Evolutionary conservation across 805 yeast genomes (phyloP).

Genomic region (Yamadazyma ubonensis): DNA sequence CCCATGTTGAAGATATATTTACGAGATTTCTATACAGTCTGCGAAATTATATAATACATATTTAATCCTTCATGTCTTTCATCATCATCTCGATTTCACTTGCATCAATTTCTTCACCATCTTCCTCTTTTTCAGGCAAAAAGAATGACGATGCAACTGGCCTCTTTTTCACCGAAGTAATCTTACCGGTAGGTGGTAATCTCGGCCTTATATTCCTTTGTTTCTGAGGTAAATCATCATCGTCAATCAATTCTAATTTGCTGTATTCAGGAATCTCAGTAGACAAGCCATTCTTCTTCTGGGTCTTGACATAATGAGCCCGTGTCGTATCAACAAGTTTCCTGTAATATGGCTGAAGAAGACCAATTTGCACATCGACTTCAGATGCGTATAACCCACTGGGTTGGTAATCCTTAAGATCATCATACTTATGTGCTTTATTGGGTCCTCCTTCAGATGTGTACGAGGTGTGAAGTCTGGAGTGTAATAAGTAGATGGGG

Average conservation of each 20-base stretch:
- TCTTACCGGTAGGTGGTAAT: slow-evolving; percentile 89
- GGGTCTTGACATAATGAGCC: slow-evolving; percentile 40
- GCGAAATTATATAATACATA: not conserved
- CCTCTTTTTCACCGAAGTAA: slow-evolving; percentile 67
- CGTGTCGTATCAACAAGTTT: slow-evolving; percentile 43
- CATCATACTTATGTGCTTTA: slow-evolving; percentile 59
- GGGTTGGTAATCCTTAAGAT: slow-evolving; percentile 56
- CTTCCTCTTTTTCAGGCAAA: slow-evolving; percentile 34
- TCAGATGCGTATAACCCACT: slow-evolving; percentile 52
- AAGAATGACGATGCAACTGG: slow-evolving; percentile 53
- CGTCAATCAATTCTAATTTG: slow-evolving; percentile 56
- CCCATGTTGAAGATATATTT: too few species aligned
- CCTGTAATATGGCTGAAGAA: slow-evolving; percentile 53
- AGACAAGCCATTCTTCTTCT: slow-evolving; percentile 40
- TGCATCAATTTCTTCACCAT: slow-evolving; percentile 14
- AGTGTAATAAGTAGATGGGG: slow-evolving; percentile 84
- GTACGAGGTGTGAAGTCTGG: slow-evolving; percentile 63
- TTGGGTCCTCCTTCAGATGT: slow-evolving; percentile 43
- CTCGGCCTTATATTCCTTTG: slow-evolving; percentile 73
- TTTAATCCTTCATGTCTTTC: slow-evolving; percentile 11
- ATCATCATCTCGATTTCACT: slow-evolving; percentile 17
- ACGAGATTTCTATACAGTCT: not conserved
- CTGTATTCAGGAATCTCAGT: slow-evolving; percentile 40
- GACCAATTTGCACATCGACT: slow-evolving; percentile 53
- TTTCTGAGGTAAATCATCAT: slow-evolving; percentile 80